Evolutionary conservation across 306 rosid species (phyloP).

Genomic region (Purshia tridentata): DNA sequence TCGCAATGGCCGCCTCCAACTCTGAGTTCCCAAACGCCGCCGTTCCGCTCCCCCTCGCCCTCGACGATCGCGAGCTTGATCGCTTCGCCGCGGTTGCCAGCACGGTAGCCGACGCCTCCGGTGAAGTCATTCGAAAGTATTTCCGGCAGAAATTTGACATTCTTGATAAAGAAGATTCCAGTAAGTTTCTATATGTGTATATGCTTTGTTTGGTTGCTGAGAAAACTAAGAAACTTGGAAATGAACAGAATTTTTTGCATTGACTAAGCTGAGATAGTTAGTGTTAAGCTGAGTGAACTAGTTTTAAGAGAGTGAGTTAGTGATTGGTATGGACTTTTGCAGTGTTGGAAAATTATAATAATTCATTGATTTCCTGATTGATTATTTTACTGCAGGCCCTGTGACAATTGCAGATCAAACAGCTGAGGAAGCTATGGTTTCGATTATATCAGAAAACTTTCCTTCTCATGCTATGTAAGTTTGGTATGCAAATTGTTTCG

Average conservation of each 20-base stretch:
- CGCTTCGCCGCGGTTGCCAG: conserved; percentile 56
- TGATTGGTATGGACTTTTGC: not conserved
- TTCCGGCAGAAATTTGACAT: conserved; percentile 75
- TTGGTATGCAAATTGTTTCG: not conserved
- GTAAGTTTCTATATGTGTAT: conserved; percentile 26
- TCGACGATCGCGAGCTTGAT: conserved; percentile 34
- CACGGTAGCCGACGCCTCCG: conserved; percentile 81
- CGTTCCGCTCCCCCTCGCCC: conserved; percentile 1
- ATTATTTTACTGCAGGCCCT: conserved; percentile 56
- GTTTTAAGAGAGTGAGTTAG: not conserved
- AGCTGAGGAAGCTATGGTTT: conserved; percentile 89
- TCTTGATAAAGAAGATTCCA: conserved; percentile 66
- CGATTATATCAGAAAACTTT: conserved; percentile 52
- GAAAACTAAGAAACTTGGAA: not conserved
- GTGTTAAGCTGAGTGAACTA: too few relatives aligned
- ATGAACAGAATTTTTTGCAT: not conserved
- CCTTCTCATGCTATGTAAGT: conserved; percentile 88
- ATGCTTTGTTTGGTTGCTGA: conserved; percentile 24
- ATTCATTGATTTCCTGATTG: not conserved
- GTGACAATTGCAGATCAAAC: conserved; percentile 87
- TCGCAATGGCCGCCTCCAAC: conserved; percentile 40
- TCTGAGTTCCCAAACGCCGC: conserved; percentile 26
- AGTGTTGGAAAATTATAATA: not conserved
- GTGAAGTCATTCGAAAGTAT: conserved; percentile 66
- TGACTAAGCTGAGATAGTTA: too few relatives aligned